Evolutionary conservation across 257 asterid genomes (phyloP), one percentile per base, ranked within the genome.

Genomic region (Plantago ovata): DNA sequence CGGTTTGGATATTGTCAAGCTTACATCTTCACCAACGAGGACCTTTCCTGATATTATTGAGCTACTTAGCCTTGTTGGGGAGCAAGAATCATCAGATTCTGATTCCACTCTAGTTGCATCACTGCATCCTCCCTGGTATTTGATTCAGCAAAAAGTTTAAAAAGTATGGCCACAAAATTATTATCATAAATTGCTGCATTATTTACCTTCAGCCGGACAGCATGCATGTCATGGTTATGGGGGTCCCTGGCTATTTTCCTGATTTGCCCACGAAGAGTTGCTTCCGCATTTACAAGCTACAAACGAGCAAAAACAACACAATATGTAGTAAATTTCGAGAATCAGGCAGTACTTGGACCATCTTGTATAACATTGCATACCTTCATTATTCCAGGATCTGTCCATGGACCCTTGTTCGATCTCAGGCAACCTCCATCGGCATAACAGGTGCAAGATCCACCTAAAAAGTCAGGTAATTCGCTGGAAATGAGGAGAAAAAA

Each of bases 331-430:
- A 18, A 62, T 53, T 53, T n/a, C n/a, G n/a, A n/a, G n/a, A n/a
- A n/a, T n/a, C n/a, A n/a, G n/a, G n/a, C n/a, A n/a, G 61, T 54
- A 52, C 19, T 38, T 56, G 42, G 60, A 55, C 44, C 33, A 66
- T 16, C 20, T 36, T 51, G 9, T 20, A 24, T 55, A 19, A 20
- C 19, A 41, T 65, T 40, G 52, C 22, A 40, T 72, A 87, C 98
- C 95, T 91, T 87, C 85, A 83, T 79, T 75, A 87, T 82, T 55
- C 83, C 95, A 56, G 85, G 95, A 81, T 91, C 92, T 73, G 67
- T 85, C 98, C 98, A 91, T 24, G 98, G 98, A 58, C 98, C 98
- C 78, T 80, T 81, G 71, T 77, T 81, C 32, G 98, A 85, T 76
- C 83, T 80, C 66, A 91, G 85, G 76, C 98, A 91, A 65, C 96